Percentiles rank a stretch among this genome's conserved stretches.
Conservation (phyloP, 2,329 filamentous ascomycete genomes). For the Xylaria sp. region DNA sequence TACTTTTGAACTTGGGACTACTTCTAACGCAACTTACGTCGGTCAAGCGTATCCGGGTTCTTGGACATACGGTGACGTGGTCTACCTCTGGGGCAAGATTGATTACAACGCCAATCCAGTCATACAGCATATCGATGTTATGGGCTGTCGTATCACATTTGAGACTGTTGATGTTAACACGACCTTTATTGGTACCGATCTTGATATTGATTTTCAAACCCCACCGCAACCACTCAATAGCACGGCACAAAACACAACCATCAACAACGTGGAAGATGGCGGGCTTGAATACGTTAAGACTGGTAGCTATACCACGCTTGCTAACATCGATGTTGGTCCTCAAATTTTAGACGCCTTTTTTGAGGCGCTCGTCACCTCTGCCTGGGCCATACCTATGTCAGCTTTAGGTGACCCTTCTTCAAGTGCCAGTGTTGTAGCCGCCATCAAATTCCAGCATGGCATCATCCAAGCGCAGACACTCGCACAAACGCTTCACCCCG, state of each 20-base stretch:
- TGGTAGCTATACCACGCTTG: neutral
- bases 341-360: neutral
- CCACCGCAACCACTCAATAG: neutral
- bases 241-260: neutral
- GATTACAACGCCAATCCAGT: neutral
- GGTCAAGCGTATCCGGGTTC: too few species aligned
- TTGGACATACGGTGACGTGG: neutral
- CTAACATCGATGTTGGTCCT: neutral
- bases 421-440: neutral
- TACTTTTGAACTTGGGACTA: neutral
- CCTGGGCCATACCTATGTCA: slow-evolving; percentile 10
- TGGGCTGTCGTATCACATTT: neutral
- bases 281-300: too few species aligned
- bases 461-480: slow-evolving; percentile 9
- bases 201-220: neutral
- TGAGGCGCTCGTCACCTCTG: neutral
- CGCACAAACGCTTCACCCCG: neutral
- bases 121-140: neutral
- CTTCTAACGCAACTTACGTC: slow-evolving; percentile 4
- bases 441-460: slow-evolving; percentile 1
- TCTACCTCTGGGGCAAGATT: slow-evolving; percentile 18
- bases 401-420: neutral
- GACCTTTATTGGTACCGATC: neutral
- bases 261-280: neutral
- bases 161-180: slow-evolving; percentile 2